Evolutionary conservation across 1,139 yeast genomes (phyloP).

Genomic region (Hansenula sp.): DNA sequence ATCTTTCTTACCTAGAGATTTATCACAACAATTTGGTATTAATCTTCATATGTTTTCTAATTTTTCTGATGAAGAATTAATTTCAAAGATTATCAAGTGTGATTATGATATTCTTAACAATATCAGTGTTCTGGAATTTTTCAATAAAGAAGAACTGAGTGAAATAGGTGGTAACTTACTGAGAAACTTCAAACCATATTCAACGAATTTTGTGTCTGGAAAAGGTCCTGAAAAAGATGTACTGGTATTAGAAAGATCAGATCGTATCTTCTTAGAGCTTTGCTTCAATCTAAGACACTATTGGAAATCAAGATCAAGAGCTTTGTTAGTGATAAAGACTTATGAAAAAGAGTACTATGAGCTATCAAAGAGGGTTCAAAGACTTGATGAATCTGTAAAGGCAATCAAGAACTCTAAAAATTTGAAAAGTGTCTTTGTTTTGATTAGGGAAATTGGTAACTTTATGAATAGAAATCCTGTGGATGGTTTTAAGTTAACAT

Average conservation of each 20-base stretch:
- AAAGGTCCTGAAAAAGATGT: slow-evolving; percentile 53
- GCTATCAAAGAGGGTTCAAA: slow-evolving; percentile 54
- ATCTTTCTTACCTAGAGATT: slow-evolving; percentile 69
- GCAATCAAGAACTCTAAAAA: slow-evolving; percentile 60
- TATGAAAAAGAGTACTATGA: slow-evolving; percentile 75
- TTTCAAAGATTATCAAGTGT: slow-evolving; percentile 65
- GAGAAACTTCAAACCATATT: slow-evolving; percentile 70
- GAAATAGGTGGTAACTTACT: slow-evolving; percentile 67
- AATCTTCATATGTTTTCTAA: slow-evolving; percentile 77
- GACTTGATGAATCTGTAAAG: slow-evolving; percentile 64
- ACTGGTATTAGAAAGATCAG: slow-evolving; percentile 69
- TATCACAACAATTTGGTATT: slow-evolving; percentile 90
- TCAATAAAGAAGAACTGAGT: slow-evolving; percentile 65
- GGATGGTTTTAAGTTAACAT: slow-evolving; percentile 76
- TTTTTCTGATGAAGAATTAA: slow-evolving; percentile 57
- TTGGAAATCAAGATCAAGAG: slow-evolving; percentile 85
- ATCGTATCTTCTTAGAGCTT: slow-evolving; percentile 70
- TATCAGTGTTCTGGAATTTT: slow-evolving; percentile 73
- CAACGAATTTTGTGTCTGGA: slow-evolving; percentile 41
- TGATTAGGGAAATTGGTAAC: slow-evolving; percentile 84
- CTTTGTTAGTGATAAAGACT: slow-evolving; percentile 61
- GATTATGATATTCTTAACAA: slow-evolving; percentile 65
- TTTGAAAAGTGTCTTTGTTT: slow-evolving; percentile 62
- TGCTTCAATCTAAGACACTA: slow-evolving; percentile 75
- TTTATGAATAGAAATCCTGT: slow-evolving; percentile 94